Conservation (phyloP, 495 filamentous ascomycete genomes). For the Xylaria castorea region DNA sequence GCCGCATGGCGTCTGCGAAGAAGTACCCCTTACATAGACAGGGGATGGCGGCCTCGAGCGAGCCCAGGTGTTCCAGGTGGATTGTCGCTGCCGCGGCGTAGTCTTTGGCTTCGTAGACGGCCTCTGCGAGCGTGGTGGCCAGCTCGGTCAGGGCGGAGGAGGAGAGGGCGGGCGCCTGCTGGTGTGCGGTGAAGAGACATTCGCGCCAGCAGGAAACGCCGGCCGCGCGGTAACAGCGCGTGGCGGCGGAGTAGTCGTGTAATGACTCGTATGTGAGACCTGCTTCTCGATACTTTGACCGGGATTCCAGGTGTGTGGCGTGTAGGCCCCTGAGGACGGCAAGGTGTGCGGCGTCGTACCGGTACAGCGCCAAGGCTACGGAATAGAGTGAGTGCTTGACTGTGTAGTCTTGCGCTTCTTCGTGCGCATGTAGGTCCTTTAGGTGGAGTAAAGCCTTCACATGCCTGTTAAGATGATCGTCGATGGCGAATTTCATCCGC, state of each 20-base stretch:
- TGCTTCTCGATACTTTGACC: constrained; percentile 81
- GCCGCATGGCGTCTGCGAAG: constrained; percentile 82
- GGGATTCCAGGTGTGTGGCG: constrained; percentile 75
- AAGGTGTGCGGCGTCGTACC: constrained; percentile 69
- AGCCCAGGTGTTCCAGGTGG: constrained; percentile 77
- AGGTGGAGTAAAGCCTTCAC: constrained; percentile 81
- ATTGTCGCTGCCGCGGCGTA: constrained; percentile 80
- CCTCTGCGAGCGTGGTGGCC: constrained; percentile 70
- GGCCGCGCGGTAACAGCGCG: constrained; percentile 79
- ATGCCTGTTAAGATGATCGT: constrained; percentile 79
- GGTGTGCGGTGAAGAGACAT: constrained; percentile 77
- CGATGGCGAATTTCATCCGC: constrained; percentile 81
- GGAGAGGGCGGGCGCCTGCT: constrained; percentile 61
- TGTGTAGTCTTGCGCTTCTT: constrained; percentile 77
- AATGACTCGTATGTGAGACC: constrained; percentile 89
- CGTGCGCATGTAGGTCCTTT: constrained; percentile 66
- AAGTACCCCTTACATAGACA: constrained; percentile 82
- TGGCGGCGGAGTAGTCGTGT: constrained; percentile 70
- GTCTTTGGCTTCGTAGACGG: constrained; percentile 80
- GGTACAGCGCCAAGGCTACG: constrained; percentile 79
- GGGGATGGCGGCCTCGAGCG: constrained; percentile 68
- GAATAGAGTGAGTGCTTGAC: constrained; percentile 81
- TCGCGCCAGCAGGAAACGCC: constrained; percentile 81
- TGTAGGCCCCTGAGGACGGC: constrained; percentile 72
- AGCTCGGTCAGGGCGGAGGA: constrained; percentile 65